Conservation (phyloP, 106 monocot genomes). For the Dactylorhiza incarnata region DNA sequence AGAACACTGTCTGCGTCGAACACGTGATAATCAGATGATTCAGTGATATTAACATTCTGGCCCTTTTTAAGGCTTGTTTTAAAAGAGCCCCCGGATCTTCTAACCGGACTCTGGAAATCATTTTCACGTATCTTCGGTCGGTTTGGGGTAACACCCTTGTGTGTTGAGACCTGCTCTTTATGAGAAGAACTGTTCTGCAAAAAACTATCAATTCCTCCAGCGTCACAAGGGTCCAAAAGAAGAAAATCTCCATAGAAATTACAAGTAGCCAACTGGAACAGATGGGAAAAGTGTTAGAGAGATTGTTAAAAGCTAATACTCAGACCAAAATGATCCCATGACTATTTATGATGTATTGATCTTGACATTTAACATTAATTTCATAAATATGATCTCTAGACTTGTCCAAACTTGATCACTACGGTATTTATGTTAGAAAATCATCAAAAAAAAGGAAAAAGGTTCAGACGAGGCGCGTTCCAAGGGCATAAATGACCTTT, state of each 20-base stretch:
- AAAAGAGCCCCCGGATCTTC: constrained; percentile 35
- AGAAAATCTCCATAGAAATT: constrained; percentile 86
- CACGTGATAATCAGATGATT: constrained; percentile 17
- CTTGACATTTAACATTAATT: neutral
- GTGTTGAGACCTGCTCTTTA: constrained; percentile 20
- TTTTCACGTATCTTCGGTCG: constrained; percentile 33
- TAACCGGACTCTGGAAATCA: constrained; percentile 35
- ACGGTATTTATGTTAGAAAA: constrained; percentile 9
- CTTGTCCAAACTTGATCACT: neutral
- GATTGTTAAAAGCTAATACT: constrained; percentile 5
- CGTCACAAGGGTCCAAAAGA: constrained; percentile 83
- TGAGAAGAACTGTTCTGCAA: constrained; percentile 26
- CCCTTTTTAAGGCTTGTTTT: constrained; percentile 28
- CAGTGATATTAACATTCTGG: neutral
- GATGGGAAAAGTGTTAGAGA: neutral
- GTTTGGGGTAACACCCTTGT: constrained; percentile 23
- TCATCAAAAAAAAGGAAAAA: neutral
- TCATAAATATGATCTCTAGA: too few species aligned
- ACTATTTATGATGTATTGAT: neutral
- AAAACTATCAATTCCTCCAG: constrained; percentile 52
- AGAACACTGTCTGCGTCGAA: constrained; percentile 18
- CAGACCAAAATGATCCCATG: neutral
- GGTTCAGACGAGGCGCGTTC: too few species aligned
- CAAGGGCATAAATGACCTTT: too few species aligned
- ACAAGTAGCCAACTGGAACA: constrained; percentile 78